Conservation (phyloP, 148 eudicot species). For the Cornus suecica region DNA sequence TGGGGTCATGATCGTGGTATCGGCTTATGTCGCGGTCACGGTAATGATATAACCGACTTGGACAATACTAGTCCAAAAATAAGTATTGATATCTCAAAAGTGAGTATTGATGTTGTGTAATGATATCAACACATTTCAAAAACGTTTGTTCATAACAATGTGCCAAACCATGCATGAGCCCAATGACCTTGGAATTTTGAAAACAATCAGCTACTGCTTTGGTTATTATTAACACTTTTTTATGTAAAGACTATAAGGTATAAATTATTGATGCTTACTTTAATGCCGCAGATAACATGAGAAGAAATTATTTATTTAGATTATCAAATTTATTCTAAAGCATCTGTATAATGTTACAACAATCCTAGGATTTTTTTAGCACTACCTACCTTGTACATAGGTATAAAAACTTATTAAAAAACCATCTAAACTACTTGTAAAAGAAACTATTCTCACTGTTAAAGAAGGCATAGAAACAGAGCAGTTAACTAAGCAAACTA, state of each 20-base stretch:
- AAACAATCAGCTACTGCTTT: not conserved
- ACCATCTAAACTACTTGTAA: not conserved
- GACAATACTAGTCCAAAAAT: too few relatives aligned
- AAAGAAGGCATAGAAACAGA: not conserved
- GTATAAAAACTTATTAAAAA: conserved; percentile 2
- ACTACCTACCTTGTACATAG: not conserved
- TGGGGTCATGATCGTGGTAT: too few relatives aligned
- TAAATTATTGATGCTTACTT: not conserved
- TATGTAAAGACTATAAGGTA: not conserved
- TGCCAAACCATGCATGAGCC: too few relatives aligned
- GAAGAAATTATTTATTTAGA: conserved; percentile 2
- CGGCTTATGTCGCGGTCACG: too few relatives aligned
- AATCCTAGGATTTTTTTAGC: conserved; percentile 9
- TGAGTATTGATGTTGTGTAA: too few relatives aligned
- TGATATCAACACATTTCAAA: too few relatives aligned
- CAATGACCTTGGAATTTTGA: not conserved
- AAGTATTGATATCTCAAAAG: too few relatives aligned
- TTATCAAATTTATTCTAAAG: conserved; percentile 2
- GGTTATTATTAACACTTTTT: too few relatives aligned
- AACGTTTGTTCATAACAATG: too few relatives aligned
- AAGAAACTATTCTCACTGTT: not conserved
- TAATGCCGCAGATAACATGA: not conserved
- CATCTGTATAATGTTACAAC: conserved; percentile 14
- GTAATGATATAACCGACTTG: too few relatives aligned
- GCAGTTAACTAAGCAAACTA: conserved; percentile 11